These are phyloP conservation scores for Agaricales sp. DNA, from an alignment of 1,284 basidiomycete genomes.

Conservation along the genomic window DNA sequence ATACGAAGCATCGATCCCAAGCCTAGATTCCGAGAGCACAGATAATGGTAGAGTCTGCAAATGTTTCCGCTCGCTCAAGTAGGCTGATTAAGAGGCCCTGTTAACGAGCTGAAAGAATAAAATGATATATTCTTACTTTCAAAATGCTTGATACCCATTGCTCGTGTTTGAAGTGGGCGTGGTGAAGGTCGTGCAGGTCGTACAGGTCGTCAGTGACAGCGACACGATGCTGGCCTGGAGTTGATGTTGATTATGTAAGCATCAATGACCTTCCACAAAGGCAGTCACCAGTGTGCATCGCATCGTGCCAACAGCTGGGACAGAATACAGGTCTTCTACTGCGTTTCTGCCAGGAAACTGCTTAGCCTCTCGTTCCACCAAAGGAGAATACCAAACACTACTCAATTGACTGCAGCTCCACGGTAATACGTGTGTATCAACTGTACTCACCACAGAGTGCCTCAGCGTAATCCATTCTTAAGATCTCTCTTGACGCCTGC, in stretches of 20 bases:
- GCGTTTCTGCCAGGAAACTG: no score
- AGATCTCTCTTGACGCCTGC: no score
- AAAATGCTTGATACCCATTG: conserved; percentile 44
- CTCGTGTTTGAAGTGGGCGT: no score
- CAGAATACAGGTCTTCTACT: no score
- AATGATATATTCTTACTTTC: conserved; percentile 29
- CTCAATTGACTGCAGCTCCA: no score
- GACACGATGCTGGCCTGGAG: background rate
- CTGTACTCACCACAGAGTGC: no score
- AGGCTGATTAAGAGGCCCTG: conserved; percentile 37
- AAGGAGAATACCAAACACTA: no score
- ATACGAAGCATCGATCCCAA: conserved; percentile 94
- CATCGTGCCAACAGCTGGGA: no score
- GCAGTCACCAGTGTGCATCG: background rate
- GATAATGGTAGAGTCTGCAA: conserved; percentile 76
- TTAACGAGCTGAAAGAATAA: conserved; percentile 1
- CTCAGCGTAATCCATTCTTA: no score
- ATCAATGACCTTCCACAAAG: background rate
- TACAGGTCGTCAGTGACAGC: background rate
- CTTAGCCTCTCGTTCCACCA: no score
- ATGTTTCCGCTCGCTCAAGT: conserved; percentile 82
- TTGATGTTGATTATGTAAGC: conserved; percentile 1
- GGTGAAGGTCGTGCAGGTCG: background rate
- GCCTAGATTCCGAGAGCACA: conserved; percentile 82
- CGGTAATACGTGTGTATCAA: no score